Base-by-base conservation (phyloP, 1,139 yeast genomes). In the Nakaseomyces nivariensis region DNA sequence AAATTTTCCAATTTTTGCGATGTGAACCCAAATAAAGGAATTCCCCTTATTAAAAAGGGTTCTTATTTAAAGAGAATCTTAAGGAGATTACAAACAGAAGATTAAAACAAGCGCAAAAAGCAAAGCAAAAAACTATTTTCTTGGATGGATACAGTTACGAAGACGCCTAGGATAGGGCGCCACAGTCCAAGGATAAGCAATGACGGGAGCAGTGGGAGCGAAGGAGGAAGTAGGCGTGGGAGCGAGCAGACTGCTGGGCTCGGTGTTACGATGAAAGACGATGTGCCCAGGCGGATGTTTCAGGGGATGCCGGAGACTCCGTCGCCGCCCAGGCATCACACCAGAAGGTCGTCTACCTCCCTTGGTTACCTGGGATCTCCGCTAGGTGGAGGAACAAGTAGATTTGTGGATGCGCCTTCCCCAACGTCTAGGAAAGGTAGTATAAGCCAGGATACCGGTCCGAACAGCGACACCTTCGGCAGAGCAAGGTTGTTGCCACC, bases 401-500 rank as follows among this genome's bases (percentile, higher is more conserved):
- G 31, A 31, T 38, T 38, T 26, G 42, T 38, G 13, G 42, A 38
- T 25, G 42, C 42, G 8, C 42, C 42, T 7, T 25, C 31, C 8
- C 40, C 40, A 13, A 38, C 42, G 10, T 7, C 24, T 17, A 47
- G 50, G 6, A 41, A 40, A 37, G 43, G 13, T 8, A 52, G 37
- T 37, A 24, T 17, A 13, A 37, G 31, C 10, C 34, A 24, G 10
- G 65, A 31, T 68, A 29, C 6, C 31, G 31, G 9, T 6, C 5
- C 8, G 8, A 29, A 33, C 13, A 33, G 13, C 4, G 34, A 9
- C 4, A 17, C 22, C 22, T 17, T 17, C 22, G 22, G 22, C 2
- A 27, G 44, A 25, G 8, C 34, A 25, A 77, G 82, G 40, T 50
- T 62, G 22, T 47, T 62, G 48, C 64, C 67, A 17, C 72, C 72